These are phyloP conservation scores for Neurospora sp. DNA, from an alignment of 495 filamentous ascomycete species.

Conservation along the genomic window DNA sequence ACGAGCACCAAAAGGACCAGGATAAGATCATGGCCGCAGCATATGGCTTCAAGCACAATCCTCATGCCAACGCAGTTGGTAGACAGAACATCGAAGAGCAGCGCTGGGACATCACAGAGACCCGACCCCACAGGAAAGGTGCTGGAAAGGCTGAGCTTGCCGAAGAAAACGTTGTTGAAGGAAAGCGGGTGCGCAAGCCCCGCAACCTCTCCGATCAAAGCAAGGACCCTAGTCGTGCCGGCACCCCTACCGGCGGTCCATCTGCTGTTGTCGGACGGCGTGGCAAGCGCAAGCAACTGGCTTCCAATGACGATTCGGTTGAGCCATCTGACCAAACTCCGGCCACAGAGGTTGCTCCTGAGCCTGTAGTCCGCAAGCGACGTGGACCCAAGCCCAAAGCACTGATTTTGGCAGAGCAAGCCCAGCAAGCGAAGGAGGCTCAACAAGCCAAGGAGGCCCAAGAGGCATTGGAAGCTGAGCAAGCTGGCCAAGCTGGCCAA, in stretches of 20 bases:
- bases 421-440: background rate
- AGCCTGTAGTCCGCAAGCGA: slow-evolving; percentile 5
- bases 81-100: slow-evolving; percentile 37
- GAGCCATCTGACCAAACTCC: background rate
- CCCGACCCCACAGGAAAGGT: slow-evolving; percentile 37
- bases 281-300: slow-evolving; percentile 17
- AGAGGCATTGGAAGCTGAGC: background rate
- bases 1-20: slow-evolving; percentile 28
- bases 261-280: slow-evolving; percentile 17
- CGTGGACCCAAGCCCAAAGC: slow-evolving; percentile 3
- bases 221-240: slow-evolving; percentile 29
- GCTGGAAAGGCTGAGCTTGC: slow-evolving; percentile 37
- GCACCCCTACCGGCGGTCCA: slow-evolving; percentile 21
- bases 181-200: slow-evolving; percentile 33
- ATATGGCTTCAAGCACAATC: slow-evolving; percentile 38
- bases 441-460: background rate
- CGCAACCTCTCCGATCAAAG: slow-evolving; percentile 32
- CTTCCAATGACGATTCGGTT: slow-evolving; percentile 9
- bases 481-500: background rate
- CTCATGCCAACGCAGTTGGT: slow-evolving; percentile 26
- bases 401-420: background rate
- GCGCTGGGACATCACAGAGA: slow-evolving; percentile 32
- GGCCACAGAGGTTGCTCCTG: background rate
- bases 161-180: slow-evolving; percentile 30
- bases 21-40: slow-evolving; percentile 34